These are phyloP conservation scores for Hortiboletus campestris DNA, from an alignment of 768 basidiomycete species.

Conservation along the genomic window DNA sequence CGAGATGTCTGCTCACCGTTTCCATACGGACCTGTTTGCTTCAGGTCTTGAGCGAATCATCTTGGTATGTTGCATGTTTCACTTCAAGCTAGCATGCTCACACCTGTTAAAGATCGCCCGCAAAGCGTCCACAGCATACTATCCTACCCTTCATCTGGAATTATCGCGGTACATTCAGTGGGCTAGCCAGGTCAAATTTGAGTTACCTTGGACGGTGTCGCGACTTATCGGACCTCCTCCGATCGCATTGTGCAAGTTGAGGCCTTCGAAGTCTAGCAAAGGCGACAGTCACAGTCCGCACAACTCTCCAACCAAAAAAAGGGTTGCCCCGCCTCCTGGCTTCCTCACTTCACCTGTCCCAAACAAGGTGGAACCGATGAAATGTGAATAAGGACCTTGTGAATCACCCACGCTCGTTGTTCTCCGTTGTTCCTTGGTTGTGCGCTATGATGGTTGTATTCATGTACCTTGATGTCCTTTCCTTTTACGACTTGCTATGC, in stretches of 20 bases:
- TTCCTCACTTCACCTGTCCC: constrained; percentile 38
- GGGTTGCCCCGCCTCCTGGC: constrained; percentile 12
- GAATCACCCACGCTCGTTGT: neutral
- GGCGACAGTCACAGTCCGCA: constrained; percentile 18
- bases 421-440: constrained; percentile 5
- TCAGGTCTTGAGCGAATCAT: constrained; percentile 92
- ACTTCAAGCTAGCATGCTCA: neutral
- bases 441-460: constrained; percentile 9
- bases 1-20: constrained; percentile 73
- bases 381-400: constrained; percentile 31
- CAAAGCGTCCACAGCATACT: constrained; percentile 93
- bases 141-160: constrained; percentile 93
- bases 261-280: constrained; percentile 13
- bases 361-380: constrained; percentile 43
- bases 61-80: constrained; percentile 51
- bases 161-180: constrained; percentile 81
- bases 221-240: constrained; percentile 82
- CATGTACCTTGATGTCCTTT: constrained; percentile 2
- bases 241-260: constrained; percentile 48
- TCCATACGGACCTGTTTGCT: constrained; percentile 85
- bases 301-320: constrained; percentile 26
- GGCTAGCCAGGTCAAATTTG: constrained; percentile 62
- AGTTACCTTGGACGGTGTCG: constrained; percentile 79
- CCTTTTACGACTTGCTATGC: constrained; percentile 3
- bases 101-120: constrained; percentile 68